Evolutionary conservation across 2,329 filamentous ascomycete genomes (phyloP), one percentile per base, ranked within the genome.

Genomic region (Claviceps africana): DNA sequence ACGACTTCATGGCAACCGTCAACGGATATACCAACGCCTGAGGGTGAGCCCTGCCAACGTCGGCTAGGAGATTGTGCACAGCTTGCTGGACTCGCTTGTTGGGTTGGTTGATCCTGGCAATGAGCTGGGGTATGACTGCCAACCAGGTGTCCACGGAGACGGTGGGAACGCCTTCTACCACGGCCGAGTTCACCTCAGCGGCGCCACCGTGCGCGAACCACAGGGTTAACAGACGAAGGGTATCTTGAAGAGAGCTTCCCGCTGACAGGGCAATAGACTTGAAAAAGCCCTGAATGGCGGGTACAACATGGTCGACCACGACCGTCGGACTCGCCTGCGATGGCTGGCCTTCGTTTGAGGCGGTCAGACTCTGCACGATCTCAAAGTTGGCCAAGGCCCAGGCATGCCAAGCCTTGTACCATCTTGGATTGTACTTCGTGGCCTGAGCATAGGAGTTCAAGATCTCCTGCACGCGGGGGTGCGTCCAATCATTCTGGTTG

Each of bases 341-440:
- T 19, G 70, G 40, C 46, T 67, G 67, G 40, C 79, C 75, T 56
- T 85, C 85, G 17, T 76, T 76, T 53, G 82, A 78, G 22, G 84
- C 77, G 9, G 83, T 80, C 53, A 93, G 73, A 0, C 85, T 82
- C 60, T 93, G 95, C 39, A 97, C 90, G 53, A 98, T 93, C 69
- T 99, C 91, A 62, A 98, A 99, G 67, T 98, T 99, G 51, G 93
- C 91, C 56, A 98, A 70, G 11, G 93, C 94, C 91, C 93, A 99
- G 0, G 93, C 87, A 68, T 99, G 93, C 93, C 93, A 99, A 8
- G 94, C 93, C 70, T 98, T 99, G 73, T 98, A 98, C 81, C 91
- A 98, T 55, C 85, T 83, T 35, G 88, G 85, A 65, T 98, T 95
- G 70, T 94, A 96, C 54, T 88, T 84, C 2, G 93, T 98, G 1